Conservation (phyloP, 805 yeast species). For the Isabelozyma pseudorhagii region DNA sequence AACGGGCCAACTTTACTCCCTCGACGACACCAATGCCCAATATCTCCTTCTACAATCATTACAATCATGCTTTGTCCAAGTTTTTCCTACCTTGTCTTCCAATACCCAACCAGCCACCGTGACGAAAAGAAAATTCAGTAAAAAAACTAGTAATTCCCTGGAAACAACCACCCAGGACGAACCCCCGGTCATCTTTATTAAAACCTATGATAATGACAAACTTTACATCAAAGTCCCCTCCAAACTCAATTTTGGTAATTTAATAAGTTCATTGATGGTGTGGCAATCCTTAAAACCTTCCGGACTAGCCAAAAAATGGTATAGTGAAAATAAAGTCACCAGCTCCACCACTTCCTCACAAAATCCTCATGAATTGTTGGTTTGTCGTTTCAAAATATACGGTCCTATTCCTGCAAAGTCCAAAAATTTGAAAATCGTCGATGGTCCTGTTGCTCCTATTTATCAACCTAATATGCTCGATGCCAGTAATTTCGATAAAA, state of each 20-base stretch:
- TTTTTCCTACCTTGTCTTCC: conserved; percentile 22
- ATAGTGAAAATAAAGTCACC: conserved; percentile 33
- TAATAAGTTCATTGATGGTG: conserved; percentile 46
- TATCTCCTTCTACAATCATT: conserved; percentile 29
- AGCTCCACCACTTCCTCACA: conserved; percentile 14
- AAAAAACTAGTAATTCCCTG: background rate
- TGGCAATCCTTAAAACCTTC: conserved; percentile 56
- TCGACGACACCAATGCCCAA: conserved; percentile 26
- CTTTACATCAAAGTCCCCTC: conserved; percentile 34
- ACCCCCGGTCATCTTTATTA: conserved; percentile 41
- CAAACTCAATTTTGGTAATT: conserved; percentile 36
- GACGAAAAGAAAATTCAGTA: background rate
- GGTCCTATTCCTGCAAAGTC: conserved; percentile 54
- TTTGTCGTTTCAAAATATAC: conserved; percentile 62
- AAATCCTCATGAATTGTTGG: conserved; percentile 42
- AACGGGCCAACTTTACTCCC: conserved; percentile 31
- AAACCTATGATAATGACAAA: conserved; percentile 36
- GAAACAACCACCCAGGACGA: conserved; percentile 6
- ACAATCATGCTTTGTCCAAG: conserved; percentile 39
- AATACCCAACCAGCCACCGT: background rate
- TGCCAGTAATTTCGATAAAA: conserved; percentile 1
- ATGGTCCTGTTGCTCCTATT: conserved; percentile 37
- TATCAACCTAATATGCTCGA: conserved; percentile 13
- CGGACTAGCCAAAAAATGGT: conserved; percentile 57
- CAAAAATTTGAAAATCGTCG: conserved; percentile 34